Evolutionary conservation across 2,329 filamentous ascomycete species (phyloP).

Genomic region (Trichophyton rubrum): DNA sequence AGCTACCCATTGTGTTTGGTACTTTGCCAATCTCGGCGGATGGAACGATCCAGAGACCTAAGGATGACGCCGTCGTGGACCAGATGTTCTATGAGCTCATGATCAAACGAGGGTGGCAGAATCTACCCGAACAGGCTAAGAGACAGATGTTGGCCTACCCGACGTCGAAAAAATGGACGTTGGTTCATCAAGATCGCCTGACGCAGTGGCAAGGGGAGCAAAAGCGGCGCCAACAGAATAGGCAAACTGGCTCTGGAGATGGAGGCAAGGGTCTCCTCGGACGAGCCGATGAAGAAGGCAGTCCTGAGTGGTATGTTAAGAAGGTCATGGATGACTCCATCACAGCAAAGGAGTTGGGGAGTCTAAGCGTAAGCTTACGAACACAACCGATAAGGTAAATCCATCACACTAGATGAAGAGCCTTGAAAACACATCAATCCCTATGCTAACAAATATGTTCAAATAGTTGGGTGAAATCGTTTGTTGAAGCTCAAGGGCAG

Average conservation of each 20-base stretch:
- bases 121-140: slow-evolving; percentile 83
- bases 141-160: slow-evolving; percentile 95
- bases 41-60: slow-evolving; percentile 20
- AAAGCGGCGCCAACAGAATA: slow-evolving; percentile 65
- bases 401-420: background rate
- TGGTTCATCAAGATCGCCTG: slow-evolving; percentile 88
- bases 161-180: slow-evolving; percentile 89
- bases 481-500: slow-evolving; percentile 94
- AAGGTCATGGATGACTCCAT: slow-evolving; percentile 94
- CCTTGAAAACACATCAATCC: background rate
- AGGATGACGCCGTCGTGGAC: slow-evolving; percentile 63
- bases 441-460: slow-evolving; percentile 6
- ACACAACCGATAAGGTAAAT: slow-evolving; percentile 74
- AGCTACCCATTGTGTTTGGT: slow-evolving; percentile 34
- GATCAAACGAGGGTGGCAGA: slow-evolving; percentile 97
- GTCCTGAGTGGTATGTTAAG: slow-evolving; percentile 94
- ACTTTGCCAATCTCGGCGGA: slow-evolving; percentile 27
- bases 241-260: slow-evolving; percentile 55
- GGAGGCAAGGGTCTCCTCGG: slow-evolving; percentile 54
- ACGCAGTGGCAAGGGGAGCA: slow-evolving; percentile 91
- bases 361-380: slow-evolving; percentile 82
- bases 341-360: slow-evolving; percentile 79
- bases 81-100: slow-evolving; percentile 86
- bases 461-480: slow-evolving; percentile 74
- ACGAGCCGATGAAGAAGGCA: slow-evolving; percentile 84